A percentile compares a stretch with the other conserved stretches of the same genome.
These are phyloP conservation scores for Cronartium quercuum DNA, from an alignment of 1,284 basidiomycete species.

Conservation along the genomic window DNA sequence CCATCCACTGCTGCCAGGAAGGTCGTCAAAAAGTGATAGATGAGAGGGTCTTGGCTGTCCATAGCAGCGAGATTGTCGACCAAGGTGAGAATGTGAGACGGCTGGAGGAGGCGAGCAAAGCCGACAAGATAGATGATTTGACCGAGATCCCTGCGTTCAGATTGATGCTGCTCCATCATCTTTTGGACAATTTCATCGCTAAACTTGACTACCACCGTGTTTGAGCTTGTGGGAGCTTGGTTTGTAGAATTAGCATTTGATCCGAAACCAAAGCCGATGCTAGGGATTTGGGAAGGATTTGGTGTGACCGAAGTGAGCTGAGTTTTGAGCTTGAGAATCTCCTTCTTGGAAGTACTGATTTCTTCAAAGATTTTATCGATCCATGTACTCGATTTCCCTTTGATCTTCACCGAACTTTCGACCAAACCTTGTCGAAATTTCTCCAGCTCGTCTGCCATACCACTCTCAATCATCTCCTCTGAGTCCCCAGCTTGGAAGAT, in stretches of 20 bases:
- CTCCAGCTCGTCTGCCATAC: constrained; percentile 19
- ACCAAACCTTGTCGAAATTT: constrained; percentile 26
- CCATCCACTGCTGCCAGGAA: constrained; percentile 33
- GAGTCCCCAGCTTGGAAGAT: constrained; percentile 29
- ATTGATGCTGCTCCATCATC: constrained; percentile 37
- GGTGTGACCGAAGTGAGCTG: constrained; percentile 26
- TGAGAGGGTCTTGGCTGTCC: constrained; percentile 34
- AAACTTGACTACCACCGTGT: constrained; percentile 29
- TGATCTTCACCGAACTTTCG: neutral
- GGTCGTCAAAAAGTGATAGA: constrained; percentile 35
- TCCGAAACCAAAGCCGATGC: constrained; percentile 3
- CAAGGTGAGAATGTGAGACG: constrained; percentile 9
- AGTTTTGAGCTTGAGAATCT: constrained; percentile 30
- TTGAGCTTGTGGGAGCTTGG: constrained; percentile 17
- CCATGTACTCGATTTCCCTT: constrained; percentile 7
- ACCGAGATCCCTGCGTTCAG: constrained; percentile 34
- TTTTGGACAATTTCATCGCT: constrained; percentile 39
- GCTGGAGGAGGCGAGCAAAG: constrained; percentile 27
- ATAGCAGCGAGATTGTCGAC: constrained; percentile 30
- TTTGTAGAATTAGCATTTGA: neutral
- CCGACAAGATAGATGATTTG: constrained; percentile 36
- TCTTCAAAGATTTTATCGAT: constrained; percentile 33
- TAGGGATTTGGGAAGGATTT: neutral
- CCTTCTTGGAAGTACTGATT: constrained; percentile 26
- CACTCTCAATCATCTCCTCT: constrained; percentile 17